These are phyloP conservation scores for Hordeum marinum DNA, from an alignment of 176 grass and related monocot genomes.

Conservation along the genomic window DNA sequence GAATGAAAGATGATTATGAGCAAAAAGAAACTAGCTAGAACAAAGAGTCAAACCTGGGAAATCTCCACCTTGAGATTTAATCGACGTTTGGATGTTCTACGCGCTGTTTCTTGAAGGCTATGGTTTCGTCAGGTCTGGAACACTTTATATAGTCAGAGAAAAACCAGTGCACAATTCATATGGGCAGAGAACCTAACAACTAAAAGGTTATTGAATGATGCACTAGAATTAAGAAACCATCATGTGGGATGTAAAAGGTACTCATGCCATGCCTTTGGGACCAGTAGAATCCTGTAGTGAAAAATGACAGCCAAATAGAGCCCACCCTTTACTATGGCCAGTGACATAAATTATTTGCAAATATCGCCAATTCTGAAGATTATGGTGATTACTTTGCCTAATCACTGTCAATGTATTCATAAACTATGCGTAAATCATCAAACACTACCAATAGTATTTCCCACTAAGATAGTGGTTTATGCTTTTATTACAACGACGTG, in stretches of 20 bases:
- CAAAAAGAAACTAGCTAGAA: neutral
- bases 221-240: neutral
- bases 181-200: neutral
- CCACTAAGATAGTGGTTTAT: slow-evolving; percentile 34
- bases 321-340: slow-evolving; percentile 28
- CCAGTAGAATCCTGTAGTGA: slow-evolving; percentile 3
- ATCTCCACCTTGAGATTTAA: neutral
- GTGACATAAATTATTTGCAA: neutral
- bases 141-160: slow-evolving; percentile 41
- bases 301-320: slow-evolving; percentile 4
- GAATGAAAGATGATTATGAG: neutral
- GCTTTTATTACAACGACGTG: neutral
- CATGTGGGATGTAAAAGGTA: neutral
- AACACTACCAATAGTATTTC: slow-evolving; percentile 36
- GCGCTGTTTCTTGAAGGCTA: slow-evolving; percentile 22
- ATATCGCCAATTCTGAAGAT: neutral
- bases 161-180: slow-evolving; percentile 7
- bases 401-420: neutral
- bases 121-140: slow-evolving; percentile 9
- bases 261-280: neutral
- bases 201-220: neutral
- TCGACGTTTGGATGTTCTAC: neutral
- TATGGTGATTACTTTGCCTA: neutral
- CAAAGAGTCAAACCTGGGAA: slow-evolving; percentile 13
- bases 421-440: slow-evolving; percentile 35